phyloP scores from a whole-genome alignment of 352 stramenopile genomes.

The Globisporangium parvum region DNA sequence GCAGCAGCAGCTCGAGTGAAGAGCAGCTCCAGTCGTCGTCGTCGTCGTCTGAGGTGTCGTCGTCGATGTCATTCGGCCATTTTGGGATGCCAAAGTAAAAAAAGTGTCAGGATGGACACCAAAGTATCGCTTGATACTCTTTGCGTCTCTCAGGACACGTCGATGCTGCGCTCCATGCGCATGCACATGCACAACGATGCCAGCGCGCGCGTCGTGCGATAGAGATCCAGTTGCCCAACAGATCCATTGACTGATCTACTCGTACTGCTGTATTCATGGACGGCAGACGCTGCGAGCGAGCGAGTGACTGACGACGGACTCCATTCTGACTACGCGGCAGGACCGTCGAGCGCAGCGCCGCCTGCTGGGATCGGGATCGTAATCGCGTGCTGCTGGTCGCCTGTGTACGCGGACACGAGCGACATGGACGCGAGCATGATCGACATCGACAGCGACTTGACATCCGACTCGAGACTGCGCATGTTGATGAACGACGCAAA shows the following conservation, averaged over 20 bases:
- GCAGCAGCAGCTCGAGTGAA: no score
- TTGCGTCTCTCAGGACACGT: no score
- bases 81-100: no score
- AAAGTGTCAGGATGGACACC: no score
- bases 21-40: no score
- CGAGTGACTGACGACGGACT: background rate
- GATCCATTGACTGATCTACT: background rate
- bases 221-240: no score
- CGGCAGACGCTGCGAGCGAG: background rate
- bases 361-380: slow-evolving; percentile 18
- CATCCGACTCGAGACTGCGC: slow-evolving; percentile 47
- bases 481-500: slow-evolving; percentile 60
- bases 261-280: background rate
- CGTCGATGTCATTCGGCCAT: background rate
- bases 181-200: no score
- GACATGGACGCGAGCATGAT: slow-evolving; percentile 73
- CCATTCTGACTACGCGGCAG: slow-evolving; percentile 1
- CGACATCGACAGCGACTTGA: slow-evolving; percentile 61
- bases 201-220: no score
- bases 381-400: slow-evolving; percentile 24
- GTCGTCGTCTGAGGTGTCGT: no score
- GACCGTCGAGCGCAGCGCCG: slow-evolving; percentile 5
- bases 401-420: slow-evolving; percentile 59
- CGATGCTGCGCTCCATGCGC: no score
- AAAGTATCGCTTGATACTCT: no score